Evolutionary conservation across 257 asterid genomes (phyloP).

Genomic region (Solanum dulcamara): DNA sequence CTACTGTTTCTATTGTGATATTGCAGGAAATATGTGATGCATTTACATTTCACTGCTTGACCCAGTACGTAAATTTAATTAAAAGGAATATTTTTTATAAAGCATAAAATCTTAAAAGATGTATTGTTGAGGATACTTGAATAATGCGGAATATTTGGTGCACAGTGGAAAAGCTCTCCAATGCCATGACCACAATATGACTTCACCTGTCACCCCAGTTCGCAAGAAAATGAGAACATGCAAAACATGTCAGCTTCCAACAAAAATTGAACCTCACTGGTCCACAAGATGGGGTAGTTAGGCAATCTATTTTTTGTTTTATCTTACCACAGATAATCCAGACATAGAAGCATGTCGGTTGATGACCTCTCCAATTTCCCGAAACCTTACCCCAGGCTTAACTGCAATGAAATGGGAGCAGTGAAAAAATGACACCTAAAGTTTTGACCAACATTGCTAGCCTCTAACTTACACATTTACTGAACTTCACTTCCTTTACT

Average conservation of each 20-base stretch:
- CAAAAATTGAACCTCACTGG: background rate
- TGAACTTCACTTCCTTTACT: background rate
- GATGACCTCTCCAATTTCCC: constrained; percentile 90
- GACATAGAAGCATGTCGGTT: constrained; percentile 87
- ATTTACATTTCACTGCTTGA: background rate
- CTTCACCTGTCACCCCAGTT: constrained; percentile 64
- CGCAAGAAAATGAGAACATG: background rate
- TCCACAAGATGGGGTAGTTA: background rate
- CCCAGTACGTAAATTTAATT: background rate
- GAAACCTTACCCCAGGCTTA: constrained; percentile 89
- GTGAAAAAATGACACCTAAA: background rate
- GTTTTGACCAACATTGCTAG: background rate
- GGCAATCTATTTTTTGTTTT: background rate
- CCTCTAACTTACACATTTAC: background rate
- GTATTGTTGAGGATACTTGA: constrained; percentile 65
- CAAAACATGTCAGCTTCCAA: background rate
- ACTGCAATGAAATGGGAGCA: constrained; percentile 30
- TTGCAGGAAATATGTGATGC: background rate
- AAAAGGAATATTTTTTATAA: background rate
- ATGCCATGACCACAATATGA: constrained; percentile 96
- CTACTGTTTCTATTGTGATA: background rate
- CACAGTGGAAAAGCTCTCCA: constrained; percentile 95
- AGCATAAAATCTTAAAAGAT: background rate
- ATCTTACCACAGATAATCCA: constrained; percentile 82
- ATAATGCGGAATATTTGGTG: constrained; percentile 97